Percentiles rank a stretch among this genome's conserved stretches.
These are phyloP conservation scores for Marasmius sp. DNA, from an alignment of 1,284 basidiomycete species.

Conservation along the genomic window DNA sequence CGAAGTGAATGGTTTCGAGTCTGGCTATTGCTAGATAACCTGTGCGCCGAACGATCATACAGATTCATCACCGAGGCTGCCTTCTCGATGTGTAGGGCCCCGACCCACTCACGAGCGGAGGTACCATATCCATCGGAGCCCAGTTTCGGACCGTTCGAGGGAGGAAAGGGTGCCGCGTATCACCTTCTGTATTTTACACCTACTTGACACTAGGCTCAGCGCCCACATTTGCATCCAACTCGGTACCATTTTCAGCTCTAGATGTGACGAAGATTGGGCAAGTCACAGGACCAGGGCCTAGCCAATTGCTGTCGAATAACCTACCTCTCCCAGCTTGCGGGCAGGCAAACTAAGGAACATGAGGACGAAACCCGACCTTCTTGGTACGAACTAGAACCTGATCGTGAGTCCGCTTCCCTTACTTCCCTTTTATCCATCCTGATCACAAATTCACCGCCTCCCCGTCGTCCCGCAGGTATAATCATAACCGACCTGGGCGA, in stretches of 20 bases:
- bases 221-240: constrained; percentile 10
- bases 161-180: too few species aligned
- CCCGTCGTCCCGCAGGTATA: constrained; percentile 41
- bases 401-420: constrained; percentile 46
- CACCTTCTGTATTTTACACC: too few species aligned
- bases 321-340: constrained; percentile 25
- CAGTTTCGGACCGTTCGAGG: too few species aligned
- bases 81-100: too few species aligned
- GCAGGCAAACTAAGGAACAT: constrained; percentile 37
- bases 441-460: not conserved
- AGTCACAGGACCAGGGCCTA: constrained; percentile 7
- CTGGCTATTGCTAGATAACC: too few species aligned
- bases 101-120: too few species aligned
- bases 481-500: constrained; percentile 62
- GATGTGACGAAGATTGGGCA: constrained; percentile 17
- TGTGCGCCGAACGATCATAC: too few species aligned
- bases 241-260: constrained; percentile 11
- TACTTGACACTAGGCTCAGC: constrained; percentile 11
- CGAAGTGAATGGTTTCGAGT: too few species aligned
- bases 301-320: constrained; percentile 42
- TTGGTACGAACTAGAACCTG: constrained; percentile 71
- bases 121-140: too few species aligned
- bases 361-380: constrained; percentile 54
- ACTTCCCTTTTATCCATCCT: not conserved
- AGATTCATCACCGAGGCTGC: too few species aligned